phyloP scores from a whole-genome alignment of 345 rosid genomes.

The Citrus maxima region DNA sequence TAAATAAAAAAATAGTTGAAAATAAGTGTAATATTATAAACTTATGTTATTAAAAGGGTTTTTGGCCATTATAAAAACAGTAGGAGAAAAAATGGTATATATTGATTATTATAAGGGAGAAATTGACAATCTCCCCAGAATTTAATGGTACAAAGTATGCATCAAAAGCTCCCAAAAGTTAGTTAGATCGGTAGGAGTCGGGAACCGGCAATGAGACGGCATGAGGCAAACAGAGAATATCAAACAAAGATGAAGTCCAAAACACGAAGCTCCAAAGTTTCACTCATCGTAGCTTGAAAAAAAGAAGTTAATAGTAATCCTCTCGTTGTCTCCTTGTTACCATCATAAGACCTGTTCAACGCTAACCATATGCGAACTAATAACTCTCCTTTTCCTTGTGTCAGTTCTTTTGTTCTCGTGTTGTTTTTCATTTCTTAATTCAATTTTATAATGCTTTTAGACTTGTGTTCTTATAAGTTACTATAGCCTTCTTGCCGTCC shows the following conservation, averaged over 20 bases:
- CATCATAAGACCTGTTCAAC: background rate
- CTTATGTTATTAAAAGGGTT: no score
- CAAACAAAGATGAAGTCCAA: background rate
- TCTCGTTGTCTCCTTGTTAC: background rate
- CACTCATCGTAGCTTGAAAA: background rate
- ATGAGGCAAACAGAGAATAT: no score
- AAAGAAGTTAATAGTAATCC: background rate
- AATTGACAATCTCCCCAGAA: no score
- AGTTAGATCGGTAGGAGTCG: no score
- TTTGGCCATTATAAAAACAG: no score
- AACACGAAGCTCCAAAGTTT: background rate
- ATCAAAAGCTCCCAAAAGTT: background rate
- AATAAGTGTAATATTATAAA: no score
- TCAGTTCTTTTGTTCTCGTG: background rate
- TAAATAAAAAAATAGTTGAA: no score
- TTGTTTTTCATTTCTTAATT: no score
- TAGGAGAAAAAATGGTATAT: no score
- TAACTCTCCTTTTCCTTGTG: background rate
- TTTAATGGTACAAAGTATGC: no score
- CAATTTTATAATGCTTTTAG: background rate
- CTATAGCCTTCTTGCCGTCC: background rate
- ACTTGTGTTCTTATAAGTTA: background rate
- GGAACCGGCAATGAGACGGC: background rate
- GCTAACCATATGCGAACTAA: background rate
- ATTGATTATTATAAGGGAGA: no score